A percentile compares a stretch with the other conserved stretches of the same genome.
Conservation (phyloP, 108 stramenopile genomes). For the Mediolabrus comicus region DNA sequence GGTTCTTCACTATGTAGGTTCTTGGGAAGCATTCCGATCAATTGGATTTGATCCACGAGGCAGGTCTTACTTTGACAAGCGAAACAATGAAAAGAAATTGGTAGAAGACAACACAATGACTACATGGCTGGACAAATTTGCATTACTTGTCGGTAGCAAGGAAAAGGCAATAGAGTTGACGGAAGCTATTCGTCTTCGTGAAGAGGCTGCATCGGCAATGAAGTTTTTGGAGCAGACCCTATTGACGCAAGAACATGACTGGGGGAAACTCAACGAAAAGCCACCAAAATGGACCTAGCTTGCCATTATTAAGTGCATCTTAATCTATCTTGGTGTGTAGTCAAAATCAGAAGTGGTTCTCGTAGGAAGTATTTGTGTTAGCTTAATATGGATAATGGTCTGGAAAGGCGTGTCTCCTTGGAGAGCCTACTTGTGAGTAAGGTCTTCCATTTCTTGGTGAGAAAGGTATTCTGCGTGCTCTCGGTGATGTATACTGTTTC, state of each 20-base stretch:
- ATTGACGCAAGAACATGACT: neutral
- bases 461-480: neutral
- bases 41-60: conserved; percentile 8
- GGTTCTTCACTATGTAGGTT: conserved; percentile 12
- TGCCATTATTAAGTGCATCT: no score
- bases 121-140: conserved; percentile 6
- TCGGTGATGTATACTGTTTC: neutral
- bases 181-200: neutral
- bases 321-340: no score
- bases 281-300: neutral
- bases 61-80: neutral
- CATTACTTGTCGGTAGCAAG: neutral
- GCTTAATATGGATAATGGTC: neutral
- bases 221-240: neutral
- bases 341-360: no score
- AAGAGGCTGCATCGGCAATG: neutral
- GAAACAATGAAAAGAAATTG: neutral
- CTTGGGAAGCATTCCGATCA: conserved; percentile 1
- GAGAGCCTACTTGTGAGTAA: neutral
- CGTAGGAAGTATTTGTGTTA: no score
- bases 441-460: neutral
- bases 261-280: neutral
- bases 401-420: no score
- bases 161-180: conserved; percentile 6
- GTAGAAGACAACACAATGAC: neutral